phyloP scores from a whole-genome alignment of 2,329 filamentous ascomycete genomes.

The Fusarium caatingaense region DNA sequence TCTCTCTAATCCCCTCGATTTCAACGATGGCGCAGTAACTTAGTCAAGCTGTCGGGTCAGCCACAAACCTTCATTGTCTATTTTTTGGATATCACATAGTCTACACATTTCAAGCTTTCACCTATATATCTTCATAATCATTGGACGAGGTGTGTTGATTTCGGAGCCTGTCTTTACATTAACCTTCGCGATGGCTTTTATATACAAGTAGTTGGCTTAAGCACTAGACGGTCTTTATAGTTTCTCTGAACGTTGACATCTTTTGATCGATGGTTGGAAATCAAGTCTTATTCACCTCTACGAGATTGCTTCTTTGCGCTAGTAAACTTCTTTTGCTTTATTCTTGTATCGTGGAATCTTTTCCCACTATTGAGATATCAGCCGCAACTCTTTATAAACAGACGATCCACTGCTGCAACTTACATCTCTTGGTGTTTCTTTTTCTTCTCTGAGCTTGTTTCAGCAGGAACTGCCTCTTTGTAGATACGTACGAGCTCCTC shows the following conservation, averaged over 20 bases:
- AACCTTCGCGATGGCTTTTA: background rate
- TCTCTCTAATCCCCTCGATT: background rate
- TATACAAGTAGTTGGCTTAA: background rate
- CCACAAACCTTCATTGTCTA: background rate
- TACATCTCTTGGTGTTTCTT: constrained; percentile 63
- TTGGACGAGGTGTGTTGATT: background rate
- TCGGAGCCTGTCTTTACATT: background rate
- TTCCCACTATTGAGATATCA: constrained; percentile 56
- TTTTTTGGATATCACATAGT: background rate
- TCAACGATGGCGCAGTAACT: background rate
- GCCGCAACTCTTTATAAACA: background rate
- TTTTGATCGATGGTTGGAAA: background rate
- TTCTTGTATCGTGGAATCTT: constrained; percentile 57
- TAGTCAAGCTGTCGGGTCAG: background rate
- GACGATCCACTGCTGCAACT: constrained; percentile 19
- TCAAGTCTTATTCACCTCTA: constrained; percentile 49
- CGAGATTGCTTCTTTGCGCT: constrained; percentile 64
- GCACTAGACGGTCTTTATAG: background rate
- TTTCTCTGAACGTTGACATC: background rate
- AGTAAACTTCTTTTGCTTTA: constrained; percentile 61
- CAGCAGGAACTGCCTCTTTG: constrained; percentile 57
- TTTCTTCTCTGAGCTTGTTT: constrained; percentile 59
- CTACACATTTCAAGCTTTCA: background rate
- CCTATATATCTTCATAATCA: background rate
- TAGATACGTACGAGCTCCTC: constrained; percentile 63